phyloP scores from a whole-genome alignment of 2,329 filamentous ascomycete species.

The Phaeosphaeria sp. region DNA sequence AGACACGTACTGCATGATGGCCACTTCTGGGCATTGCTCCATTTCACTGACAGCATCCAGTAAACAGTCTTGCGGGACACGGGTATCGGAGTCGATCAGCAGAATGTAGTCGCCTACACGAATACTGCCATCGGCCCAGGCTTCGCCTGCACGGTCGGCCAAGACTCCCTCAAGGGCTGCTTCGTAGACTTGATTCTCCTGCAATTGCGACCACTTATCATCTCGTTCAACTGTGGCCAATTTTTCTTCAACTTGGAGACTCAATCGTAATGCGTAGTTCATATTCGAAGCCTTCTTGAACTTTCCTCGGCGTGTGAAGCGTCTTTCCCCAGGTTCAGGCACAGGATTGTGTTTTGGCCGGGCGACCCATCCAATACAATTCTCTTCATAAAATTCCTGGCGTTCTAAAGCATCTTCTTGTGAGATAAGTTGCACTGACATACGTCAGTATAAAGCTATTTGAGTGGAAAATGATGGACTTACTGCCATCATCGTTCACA shows the following conservation, averaged over 20 bases:
- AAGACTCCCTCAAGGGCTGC: slow-evolving; percentile 65
- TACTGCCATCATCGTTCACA: slow-evolving; percentile 69
- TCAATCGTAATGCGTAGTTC: slow-evolving; percentile 72
- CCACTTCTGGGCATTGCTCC: slow-evolving; percentile 79
- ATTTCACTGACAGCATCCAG: slow-evolving; percentile 82
- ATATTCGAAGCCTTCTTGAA: slow-evolving; percentile 69
- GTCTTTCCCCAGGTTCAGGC: slow-evolving; percentile 18
- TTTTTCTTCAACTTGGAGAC: slow-evolving; percentile 67
- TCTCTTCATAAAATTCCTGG: slow-evolving; percentile 58
- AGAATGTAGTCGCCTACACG: slow-evolving; percentile 84
- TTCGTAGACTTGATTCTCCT: slow-evolving; percentile 43
- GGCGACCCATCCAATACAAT: slow-evolving; percentile 58
- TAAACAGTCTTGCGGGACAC: slow-evolving; percentile 71
- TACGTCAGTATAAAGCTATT: not conserved
- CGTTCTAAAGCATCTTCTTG: slow-evolving; percentile 52
- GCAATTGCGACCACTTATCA: slow-evolving; percentile 38
- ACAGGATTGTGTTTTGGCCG: slow-evolving; percentile 52
- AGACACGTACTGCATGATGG: slow-evolving; percentile 77
- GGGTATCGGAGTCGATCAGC: slow-evolving; percentile 56
- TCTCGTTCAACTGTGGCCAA: slow-evolving; percentile 48
- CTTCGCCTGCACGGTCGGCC: slow-evolving; percentile 69
- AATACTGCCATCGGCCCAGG: slow-evolving; percentile 81
- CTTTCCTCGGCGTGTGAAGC: slow-evolving; percentile 41
- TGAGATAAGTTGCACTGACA: slow-evolving; percentile 62
- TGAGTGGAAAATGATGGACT: slow-evolving; percentile 1